Conservation (phyloP, 768 basidiomycete species). For the Mycena kentingensis region DNA sequence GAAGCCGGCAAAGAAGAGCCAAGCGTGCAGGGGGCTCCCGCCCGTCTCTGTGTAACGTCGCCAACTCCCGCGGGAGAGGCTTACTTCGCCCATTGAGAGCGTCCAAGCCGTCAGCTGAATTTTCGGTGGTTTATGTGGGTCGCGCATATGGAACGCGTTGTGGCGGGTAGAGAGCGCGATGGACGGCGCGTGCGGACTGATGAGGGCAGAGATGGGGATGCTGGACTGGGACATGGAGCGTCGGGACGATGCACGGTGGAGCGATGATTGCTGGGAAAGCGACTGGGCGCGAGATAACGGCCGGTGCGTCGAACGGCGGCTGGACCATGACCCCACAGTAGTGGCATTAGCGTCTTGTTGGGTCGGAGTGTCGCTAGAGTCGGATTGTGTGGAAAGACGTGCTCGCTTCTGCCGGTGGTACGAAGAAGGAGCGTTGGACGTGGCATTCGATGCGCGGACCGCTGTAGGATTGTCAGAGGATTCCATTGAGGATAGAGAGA, state of each 20-base stretch:
- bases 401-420: slow-evolving; percentile 24
- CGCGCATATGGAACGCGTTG: slow-evolving; percentile 55
- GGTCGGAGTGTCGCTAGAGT: slow-evolving; percentile 4
- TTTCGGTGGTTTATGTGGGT: slow-evolving; percentile 47
- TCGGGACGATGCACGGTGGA: slow-evolving; percentile 19
- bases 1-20: slow-evolving; percentile 58
- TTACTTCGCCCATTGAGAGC: slow-evolving; percentile 37
- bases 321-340: slow-evolving; percentile 20
- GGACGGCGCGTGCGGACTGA: slow-evolving; percentile 56
- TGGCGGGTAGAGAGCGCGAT: slow-evolving; percentile 35
- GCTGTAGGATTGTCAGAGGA: slow-evolving; percentile 4
- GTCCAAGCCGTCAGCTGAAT: slow-evolving; percentile 45
- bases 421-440: slow-evolving; percentile 21
- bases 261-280: slow-evolving; percentile 13
- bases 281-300: slow-evolving; percentile 14
- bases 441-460: slow-evolving; percentile 17
- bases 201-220: slow-evolving; percentile 30
- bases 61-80: slow-evolving; percentile 32
- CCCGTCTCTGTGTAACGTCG: slow-evolving; percentile 24
- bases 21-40: slow-evolving; percentile 47
- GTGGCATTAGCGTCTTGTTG: slow-evolving; percentile 18
- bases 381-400: slow-evolving; percentile 18
- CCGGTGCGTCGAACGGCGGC: slow-evolving; percentile 8
- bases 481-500: background rate
- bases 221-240: slow-evolving; percentile 20